phyloP scores from a whole-genome alignment of 2,329 filamentous ascomycete species.

The Fusarium goolgardi region DNA sequence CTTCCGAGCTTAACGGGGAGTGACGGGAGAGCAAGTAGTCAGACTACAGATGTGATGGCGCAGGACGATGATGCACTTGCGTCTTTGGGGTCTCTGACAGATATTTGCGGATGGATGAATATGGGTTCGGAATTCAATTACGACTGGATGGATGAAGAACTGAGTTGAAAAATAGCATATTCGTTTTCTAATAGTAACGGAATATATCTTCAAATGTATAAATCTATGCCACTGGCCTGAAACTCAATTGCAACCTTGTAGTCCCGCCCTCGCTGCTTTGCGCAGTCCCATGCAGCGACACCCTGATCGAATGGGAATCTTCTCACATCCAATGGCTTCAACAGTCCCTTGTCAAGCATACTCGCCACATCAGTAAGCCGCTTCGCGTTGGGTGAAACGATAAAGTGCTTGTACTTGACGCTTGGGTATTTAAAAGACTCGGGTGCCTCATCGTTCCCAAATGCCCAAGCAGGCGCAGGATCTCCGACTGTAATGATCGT shows the following conservation, averaged over 20 bases:
- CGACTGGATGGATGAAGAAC: conserved; percentile 1
- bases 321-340: conserved; percentile 16
- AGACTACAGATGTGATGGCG: background rate
- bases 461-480: conserved; percentile 51
- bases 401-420: conserved; percentile 48
- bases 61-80: background rate
- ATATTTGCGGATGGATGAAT: conserved; percentile 15
- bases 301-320: conserved; percentile 1
- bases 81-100: conserved; percentile 15
- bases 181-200: rapidly evolving
- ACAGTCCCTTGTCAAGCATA: conserved; percentile 1
- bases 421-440: conserved; percentile 36
- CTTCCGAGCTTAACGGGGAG: conserved; percentile 10
- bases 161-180: background rate
- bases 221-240: background rate
- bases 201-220: background rate
- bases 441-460: conserved; percentile 27
- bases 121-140: background rate
- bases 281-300: conserved; percentile 13
- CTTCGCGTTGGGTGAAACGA: conserved; percentile 1
- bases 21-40: background rate
- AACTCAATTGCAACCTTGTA: conserved; percentile 19
- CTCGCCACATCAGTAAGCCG: background rate
- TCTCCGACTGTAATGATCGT: conserved; percentile 52
- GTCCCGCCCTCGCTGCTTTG: conserved; percentile 6